phyloP scores from a whole-genome alignment of 495 filamentous ascomycete genomes.

The Physcia stellaris region DNA sequence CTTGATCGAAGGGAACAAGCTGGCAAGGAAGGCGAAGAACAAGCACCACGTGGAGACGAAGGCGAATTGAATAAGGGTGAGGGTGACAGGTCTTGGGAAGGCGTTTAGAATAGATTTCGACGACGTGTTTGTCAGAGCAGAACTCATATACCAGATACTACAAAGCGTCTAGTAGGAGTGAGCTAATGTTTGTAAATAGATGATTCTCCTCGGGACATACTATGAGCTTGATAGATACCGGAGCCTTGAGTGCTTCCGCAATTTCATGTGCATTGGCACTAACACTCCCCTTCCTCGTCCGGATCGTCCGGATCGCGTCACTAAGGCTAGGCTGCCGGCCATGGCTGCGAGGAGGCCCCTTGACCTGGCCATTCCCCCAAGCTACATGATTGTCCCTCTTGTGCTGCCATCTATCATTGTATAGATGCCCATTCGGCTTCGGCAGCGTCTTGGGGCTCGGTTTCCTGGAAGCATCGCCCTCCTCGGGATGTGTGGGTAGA shows the following conservation, averaged over 20 bases:
- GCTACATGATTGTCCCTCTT: slow-evolving; percentile 29
- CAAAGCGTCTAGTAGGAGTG: slow-evolving; percentile 50
- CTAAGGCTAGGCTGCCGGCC: slow-evolving; percentile 68
- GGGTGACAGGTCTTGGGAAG: slow-evolving; percentile 79
- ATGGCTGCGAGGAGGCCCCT: slow-evolving; percentile 39
- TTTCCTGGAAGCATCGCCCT: slow-evolving; percentile 3
- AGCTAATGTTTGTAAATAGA: too few relatives aligned
- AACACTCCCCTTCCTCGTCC: slow-evolving; percentile 65
- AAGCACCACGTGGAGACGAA: slow-evolving; percentile 87
- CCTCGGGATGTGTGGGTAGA: slow-evolving; percentile 4
- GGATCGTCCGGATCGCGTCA: slow-evolving; percentile 70
- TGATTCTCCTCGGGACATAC: slow-evolving; percentile 42
- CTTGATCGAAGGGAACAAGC: slow-evolving; percentile 51
- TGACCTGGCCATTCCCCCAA: slow-evolving; percentile 30
- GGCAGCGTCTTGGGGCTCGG: slow-evolving; percentile 8
- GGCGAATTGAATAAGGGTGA: slow-evolving; percentile 90
- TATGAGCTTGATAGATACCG: slow-evolving; percentile 73
- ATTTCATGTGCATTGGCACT: slow-evolving; percentile 88
- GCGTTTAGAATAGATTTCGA: slow-evolving; percentile 95
- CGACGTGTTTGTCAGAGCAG: slow-evolving; percentile 90
- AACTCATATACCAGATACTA: slow-evolving; percentile 83
- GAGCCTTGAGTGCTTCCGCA: slow-evolving; percentile 78
- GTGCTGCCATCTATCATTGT: slow-evolving; percentile 33
- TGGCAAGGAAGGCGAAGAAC: slow-evolving; percentile 57
- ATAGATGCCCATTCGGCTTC: slow-evolving; percentile 15